Percentiles rank a stretch among this genome's conserved stretches.
Conservation (phyloP, 345 rosid genomes). For the Boechera retrofracta region DNA sequence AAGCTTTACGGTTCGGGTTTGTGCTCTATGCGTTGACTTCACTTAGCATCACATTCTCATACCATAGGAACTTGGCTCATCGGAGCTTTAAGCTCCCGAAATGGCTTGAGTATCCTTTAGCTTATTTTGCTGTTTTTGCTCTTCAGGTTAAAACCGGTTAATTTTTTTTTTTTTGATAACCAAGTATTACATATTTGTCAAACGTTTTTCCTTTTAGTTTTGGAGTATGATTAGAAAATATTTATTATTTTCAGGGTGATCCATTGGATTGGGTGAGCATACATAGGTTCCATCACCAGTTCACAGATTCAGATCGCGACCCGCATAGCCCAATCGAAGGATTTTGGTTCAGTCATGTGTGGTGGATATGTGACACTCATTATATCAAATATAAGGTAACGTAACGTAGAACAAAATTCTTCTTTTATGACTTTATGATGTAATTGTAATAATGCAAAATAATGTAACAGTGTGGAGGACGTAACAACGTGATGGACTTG, state of each 20-base stretch:
- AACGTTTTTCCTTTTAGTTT: background rate
- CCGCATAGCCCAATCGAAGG: slow-evolving; percentile 93
- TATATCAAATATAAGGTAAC: slow-evolving; percentile 58
- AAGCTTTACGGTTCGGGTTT: slow-evolving; percentile 66
- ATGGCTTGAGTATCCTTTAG: slow-evolving; percentile 81
- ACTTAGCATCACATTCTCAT: slow-evolving; percentile 73
- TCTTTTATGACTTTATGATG: background rate
- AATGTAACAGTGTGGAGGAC: slow-evolving; percentile 47
- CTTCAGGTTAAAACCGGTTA: slow-evolving; percentile 60
- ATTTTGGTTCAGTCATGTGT: slow-evolving; percentile 82
- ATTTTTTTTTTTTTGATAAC: background rate
- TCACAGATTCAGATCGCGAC: slow-evolving; percentile 79
- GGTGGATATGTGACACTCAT: slow-evolving; percentile 72
- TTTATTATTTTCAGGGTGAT: slow-evolving; percentile 41
- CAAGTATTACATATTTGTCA: background rate
- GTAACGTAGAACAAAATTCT: background rate
- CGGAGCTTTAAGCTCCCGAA: slow-evolving; percentile 82
- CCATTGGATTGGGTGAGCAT: slow-evolving; percentile 95
- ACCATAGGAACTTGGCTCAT: slow-evolving; percentile 71
- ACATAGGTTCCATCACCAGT: slow-evolving; percentile 86
- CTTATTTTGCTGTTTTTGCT: slow-evolving; percentile 73
- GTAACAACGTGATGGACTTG: slow-evolving; percentile 79
- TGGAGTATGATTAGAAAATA: background rate
- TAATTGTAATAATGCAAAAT: background rate
- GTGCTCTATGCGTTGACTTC: slow-evolving; percentile 52